These are phyloP conservation scores for Colletotrichum simmondsii DNA, from an alignment of 2,329 filamentous ascomycete genomes.

Conservation along the genomic window DNA sequence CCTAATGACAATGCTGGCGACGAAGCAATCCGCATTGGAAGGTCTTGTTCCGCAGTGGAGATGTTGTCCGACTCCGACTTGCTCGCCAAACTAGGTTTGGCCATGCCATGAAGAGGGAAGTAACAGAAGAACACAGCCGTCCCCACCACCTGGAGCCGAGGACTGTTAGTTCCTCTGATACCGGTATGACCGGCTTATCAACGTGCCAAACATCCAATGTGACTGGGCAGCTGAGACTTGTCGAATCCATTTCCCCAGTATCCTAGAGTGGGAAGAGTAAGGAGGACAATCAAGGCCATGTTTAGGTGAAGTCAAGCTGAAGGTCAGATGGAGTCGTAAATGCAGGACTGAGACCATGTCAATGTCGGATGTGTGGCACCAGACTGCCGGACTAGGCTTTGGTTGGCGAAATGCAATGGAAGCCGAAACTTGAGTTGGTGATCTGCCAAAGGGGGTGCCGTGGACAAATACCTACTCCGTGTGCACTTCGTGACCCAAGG, in stretches of 20 bases:
- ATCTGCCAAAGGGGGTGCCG: background rate
- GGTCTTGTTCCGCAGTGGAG: conserved; percentile 11
- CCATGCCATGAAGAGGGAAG: background rate
- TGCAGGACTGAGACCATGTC: background rate
- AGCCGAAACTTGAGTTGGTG: background rate
- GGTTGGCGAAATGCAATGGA: conserved; percentile 1
- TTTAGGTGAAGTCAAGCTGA: background rate
- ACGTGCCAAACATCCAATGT: conserved; percentile 11
- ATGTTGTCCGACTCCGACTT: background rate
- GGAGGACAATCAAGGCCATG: background rate
- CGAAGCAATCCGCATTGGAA: background rate
- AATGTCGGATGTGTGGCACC: conserved; percentile 13
- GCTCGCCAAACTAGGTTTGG: background rate
- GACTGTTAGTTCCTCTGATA: conserved; percentile 13
- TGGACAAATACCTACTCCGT: conserved; percentile 7
- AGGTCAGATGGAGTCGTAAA: background rate
- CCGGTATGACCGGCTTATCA: conserved; percentile 18
- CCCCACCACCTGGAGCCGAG: background rate
- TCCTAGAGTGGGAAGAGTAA: background rate
- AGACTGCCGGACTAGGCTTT: conserved; percentile 4
- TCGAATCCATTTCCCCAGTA: background rate
- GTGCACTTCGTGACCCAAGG: conserved; percentile 21
- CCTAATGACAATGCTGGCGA: conserved; percentile 1
- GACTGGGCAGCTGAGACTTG: conserved; percentile 19
- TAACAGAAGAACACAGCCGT: background rate